Evolutionary conservation across 768 basidiomycete species (phyloP), one percentile per base, ranked within the genome.

Genomic region (Coprinopsis cinerea): DNA sequence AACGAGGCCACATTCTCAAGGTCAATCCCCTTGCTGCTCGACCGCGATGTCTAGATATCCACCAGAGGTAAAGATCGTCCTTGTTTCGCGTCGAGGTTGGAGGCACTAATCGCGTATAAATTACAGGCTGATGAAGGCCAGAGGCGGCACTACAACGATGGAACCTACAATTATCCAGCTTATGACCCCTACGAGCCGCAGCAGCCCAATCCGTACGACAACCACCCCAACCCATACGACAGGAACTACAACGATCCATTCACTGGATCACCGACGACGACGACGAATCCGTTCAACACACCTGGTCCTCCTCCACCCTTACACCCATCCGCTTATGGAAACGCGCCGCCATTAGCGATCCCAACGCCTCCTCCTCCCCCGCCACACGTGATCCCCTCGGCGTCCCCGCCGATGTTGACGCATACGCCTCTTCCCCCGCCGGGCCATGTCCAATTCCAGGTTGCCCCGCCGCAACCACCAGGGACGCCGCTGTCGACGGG

Each of bases 91-190:
- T n/a, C n/a, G n/a, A 34, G 30, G 9, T 34, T 9, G 9, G 9
- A 34, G 9, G n/a, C 30, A 10, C n/a, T 46, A 32, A 47, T 37
- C 18, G 2, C n/a, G 15, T 13, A 9, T 9, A 9, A 18, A 24
- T 30, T 49, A 11, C 44, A 85, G 80, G 75, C 79, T 3, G 81
- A 86, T 62, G 81, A 85, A 63, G 78, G 72, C 14, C 82, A 83
- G 54, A 73, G 67, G n/a, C 64, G 77, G 26, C 77, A 75, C 48
- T 84, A 85, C 64, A 83, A 84, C 58, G 84, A 88, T 51, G n/a
- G n/a, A n/a, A 81, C 82, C 0, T 82, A 81, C 62, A 34, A 34
- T n/a, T 34, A 34, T n/a, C 30, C 30, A n/a, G 9, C 30, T 34
- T 34, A 34, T n/a, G 30, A 34, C 30, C 30, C 30, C n/a, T 34